A percentile compares a stretch with the other conserved stretches of the same genome.
Evolutionary conservation across 2,329 filamentous ascomycete species (phyloP).

Genomic region (Microsporum audouinii): DNA sequence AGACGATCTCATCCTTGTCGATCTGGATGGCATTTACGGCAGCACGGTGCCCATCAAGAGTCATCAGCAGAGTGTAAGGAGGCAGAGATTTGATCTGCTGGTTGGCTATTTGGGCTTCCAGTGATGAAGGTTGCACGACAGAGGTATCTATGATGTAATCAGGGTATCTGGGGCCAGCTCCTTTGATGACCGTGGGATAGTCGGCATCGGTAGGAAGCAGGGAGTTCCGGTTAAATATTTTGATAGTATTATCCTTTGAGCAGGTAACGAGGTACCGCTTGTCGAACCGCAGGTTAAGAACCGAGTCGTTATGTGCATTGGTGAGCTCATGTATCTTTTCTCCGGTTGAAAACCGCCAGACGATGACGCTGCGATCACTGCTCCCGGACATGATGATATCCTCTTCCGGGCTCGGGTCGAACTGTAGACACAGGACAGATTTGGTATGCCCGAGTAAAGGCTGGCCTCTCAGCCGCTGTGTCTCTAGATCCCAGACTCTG

Average conservation of each 20-base stretch:
- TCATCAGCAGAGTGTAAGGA: constrained; percentile 66
- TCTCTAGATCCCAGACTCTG: constrained; percentile 80
- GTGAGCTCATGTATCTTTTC: constrained; percentile 64
- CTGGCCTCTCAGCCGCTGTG: constrained; percentile 60
- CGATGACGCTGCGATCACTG: constrained; percentile 78
- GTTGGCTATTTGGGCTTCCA: constrained; percentile 35
- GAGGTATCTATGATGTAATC: constrained; percentile 45
- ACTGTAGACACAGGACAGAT: constrained; percentile 89
- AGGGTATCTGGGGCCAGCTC: constrained; percentile 38
- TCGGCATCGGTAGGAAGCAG: constrained; percentile 42
- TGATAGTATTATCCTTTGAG: constrained; percentile 94
- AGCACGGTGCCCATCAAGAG: constrained; percentile 70
- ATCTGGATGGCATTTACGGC: constrained; percentile 97
- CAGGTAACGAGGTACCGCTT: constrained; percentile 86
- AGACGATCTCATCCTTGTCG: constrained; percentile 73
- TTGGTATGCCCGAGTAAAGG: constrained; percentile 67
- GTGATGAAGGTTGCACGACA: constrained; percentile 28
- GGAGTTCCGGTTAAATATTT: constrained; percentile 76
- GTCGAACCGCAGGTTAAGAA: constrained; percentile 87
- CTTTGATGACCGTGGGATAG: constrained; percentile 34
- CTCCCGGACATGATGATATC: constrained; percentile 93
- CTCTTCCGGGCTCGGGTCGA: constrained; percentile 75
- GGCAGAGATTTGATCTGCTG: constrained; percentile 37
- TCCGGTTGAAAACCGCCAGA: constrained; percentile 91
- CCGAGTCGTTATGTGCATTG: constrained; percentile 75